phyloP scores from a whole-genome alignment of 306 rosid species.

The Hippophae rhamnoides region DNA sequence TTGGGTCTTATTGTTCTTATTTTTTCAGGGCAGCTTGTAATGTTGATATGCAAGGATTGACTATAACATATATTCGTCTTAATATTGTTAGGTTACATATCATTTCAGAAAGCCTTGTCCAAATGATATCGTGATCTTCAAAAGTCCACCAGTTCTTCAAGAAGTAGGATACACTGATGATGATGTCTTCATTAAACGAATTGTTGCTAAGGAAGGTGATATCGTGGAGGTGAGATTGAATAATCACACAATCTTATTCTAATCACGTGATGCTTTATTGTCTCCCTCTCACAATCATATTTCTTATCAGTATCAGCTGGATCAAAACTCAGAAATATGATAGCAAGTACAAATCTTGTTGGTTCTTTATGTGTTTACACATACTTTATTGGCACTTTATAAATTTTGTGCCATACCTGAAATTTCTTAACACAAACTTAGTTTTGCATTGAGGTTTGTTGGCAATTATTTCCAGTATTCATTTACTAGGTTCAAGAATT shows the following conservation, averaged over 20 bases:
- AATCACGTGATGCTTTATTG: not conserved
- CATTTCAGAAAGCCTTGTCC: constrained; percentile 90
- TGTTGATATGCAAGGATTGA: not conserved
- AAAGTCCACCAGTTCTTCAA: constrained; percentile 95
- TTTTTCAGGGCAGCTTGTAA: constrained; percentile 1
- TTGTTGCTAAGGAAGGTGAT: constrained; percentile 91
- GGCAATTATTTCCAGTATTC: not conserved
- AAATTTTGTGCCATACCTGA: no score
- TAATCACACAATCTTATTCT: not conserved
- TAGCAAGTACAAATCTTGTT: no score
- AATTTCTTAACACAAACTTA: not conserved
- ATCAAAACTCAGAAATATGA: no score
- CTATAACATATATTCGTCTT: constrained; percentile 12
- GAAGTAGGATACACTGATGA: constrained; percentile 84
- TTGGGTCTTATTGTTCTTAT: no score
- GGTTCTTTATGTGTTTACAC: no score
- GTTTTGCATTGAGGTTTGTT: not conserved
- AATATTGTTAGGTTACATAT: constrained; percentile 66
- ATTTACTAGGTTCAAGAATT: not conserved
- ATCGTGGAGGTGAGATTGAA: constrained; percentile 62
- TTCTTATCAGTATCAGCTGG: not conserved
- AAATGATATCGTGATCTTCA: constrained; percentile 83
- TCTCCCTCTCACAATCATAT: not conserved
- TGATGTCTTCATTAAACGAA: constrained; percentile 87
- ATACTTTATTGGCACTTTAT: no score